Conservation (phyloP, 371 early-diverging fungal genomes). For the Mortierella sp. region DNA sequence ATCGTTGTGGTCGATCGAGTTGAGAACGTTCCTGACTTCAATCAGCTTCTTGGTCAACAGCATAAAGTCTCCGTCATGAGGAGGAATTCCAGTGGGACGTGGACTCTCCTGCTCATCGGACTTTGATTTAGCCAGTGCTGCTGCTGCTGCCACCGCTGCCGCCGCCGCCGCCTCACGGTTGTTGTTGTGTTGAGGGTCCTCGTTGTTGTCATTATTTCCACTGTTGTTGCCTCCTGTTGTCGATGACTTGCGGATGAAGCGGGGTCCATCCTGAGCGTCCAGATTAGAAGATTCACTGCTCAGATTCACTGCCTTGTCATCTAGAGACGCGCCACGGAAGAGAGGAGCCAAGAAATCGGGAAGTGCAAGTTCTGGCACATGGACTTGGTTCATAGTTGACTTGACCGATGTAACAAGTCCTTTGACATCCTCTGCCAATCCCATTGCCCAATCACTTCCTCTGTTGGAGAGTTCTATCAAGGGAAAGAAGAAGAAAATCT, state of each 20-base stretch:
- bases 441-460: conserved; percentile 55
- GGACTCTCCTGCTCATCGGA: conserved; percentile 44
- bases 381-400: conserved; percentile 46
- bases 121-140: conserved; percentile 43
- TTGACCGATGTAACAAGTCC: conserved; percentile 43
- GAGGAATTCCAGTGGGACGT: conserved; percentile 52
- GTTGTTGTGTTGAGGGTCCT: conserved; percentile 36
- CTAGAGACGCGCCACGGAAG: conserved; percentile 38
- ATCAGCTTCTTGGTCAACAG: conserved; percentile 93
- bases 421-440: conserved; percentile 46
- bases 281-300: not conserved
- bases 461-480: conserved; percentile 55
- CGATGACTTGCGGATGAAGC: conserved; percentile 42
- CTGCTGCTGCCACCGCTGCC: conserved; percentile 51
- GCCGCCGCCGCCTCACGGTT: conserved; percentile 34
- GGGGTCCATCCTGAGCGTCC: conserved; percentile 35
- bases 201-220: conserved; percentile 45
- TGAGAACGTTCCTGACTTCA: conserved; percentile 93
- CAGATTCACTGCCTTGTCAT: conserved; percentile 14
- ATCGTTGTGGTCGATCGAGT: conserved; percentile 83
- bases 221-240: conserved; percentile 28
- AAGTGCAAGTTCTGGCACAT: conserved; percentile 43
- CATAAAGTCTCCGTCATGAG: conserved; percentile 84
- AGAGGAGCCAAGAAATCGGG: conserved; percentile 57
- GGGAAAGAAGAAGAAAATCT: not conserved